Conservation (phyloP, 73 alveolate genomes). For the Tetrahymena elliotti region DNA sequence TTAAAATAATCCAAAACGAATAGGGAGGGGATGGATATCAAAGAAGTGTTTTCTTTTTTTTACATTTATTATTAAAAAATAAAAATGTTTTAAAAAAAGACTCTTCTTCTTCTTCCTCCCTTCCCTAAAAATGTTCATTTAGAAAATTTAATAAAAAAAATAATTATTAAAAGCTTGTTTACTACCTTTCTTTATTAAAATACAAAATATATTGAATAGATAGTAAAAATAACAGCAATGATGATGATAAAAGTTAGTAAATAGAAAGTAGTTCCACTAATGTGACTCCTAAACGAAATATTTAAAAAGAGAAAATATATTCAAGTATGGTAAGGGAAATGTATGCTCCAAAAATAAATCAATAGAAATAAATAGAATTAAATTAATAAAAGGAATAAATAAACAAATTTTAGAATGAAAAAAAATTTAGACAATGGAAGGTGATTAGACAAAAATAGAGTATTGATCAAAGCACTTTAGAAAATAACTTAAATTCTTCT, state of each 20-base stretch:
- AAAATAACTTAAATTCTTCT: background rate
- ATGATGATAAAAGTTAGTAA: background rate
- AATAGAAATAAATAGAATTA: background rate
- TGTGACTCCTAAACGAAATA: background rate
- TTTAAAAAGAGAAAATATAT: background rate
- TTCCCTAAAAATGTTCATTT: too few species aligned
- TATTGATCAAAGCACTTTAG: background rate
- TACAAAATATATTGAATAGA: too few species aligned
- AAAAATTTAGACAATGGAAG: background rate
- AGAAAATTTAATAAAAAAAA: too few species aligned
- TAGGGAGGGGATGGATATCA: too few species aligned
- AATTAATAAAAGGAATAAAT: background rate
- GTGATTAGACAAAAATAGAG: background rate
- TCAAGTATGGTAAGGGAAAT: background rate
- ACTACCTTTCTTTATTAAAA: too few species aligned
- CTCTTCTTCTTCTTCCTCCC: too few species aligned
- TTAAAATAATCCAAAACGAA: too few species aligned
- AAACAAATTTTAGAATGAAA: background rate
- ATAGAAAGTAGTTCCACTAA: background rate
- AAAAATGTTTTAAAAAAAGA: too few species aligned
- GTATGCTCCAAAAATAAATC: background rate
- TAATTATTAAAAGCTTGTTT: too few species aligned
- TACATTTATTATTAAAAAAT: too few species aligned
- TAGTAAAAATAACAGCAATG: background rate
- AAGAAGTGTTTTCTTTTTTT: too few species aligned